Base-by-base conservation (phyloP, 768 basidiomycete species). In the Hygrocybe coccinea region DNA sequence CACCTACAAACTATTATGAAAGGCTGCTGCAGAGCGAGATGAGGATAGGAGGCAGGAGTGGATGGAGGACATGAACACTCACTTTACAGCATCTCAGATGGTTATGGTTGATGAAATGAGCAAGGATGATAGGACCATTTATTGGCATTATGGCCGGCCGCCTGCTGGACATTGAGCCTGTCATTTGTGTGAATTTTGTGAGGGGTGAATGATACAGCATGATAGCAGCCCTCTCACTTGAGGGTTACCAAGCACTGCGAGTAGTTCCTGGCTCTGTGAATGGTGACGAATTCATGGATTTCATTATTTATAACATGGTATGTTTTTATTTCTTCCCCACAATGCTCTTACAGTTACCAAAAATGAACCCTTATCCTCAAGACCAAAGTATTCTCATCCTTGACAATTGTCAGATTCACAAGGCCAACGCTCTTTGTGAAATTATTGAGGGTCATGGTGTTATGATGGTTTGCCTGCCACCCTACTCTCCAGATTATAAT, bases 401-500 rank as follows among this genome's bases (percentile, higher is more conserved):
- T 5, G 67, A 71, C 56, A 70, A 71, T 56, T 69, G 68, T 50
- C 55, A 60, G 2, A 70, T 69, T 12, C 70, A 71, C 57, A 64
- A 69, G 39, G 56, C 47, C 25, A 33, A 54, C 15, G 56, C 54
- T 5, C 53, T 71, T 2, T 48, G 56, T 8, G 65, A 64, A 22
- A 17, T 67, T 11, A 56, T 69, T n/a, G 62, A 68, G 35, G 62
- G 54, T 14, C 37, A 59, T 34, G 43, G 53, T 59, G 14, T 21
- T n/a, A 71, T 17, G 17, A 12, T 46, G n/a, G 21, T 19, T 19
- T 46, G 62, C 45, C 57, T 72, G 0, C 69, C 69, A 14, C 69
- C 69, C 35, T 73, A 72, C 12, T 46, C 44, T 4, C 71, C 70
- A 0, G 69, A 74, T 47, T 62, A 67, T 60, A 73, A 72, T 52